Evolutionary conservation across 2,329 filamentous ascomycete species (phyloP).

Genomic region (Cordyceps pruinosa): DNA sequence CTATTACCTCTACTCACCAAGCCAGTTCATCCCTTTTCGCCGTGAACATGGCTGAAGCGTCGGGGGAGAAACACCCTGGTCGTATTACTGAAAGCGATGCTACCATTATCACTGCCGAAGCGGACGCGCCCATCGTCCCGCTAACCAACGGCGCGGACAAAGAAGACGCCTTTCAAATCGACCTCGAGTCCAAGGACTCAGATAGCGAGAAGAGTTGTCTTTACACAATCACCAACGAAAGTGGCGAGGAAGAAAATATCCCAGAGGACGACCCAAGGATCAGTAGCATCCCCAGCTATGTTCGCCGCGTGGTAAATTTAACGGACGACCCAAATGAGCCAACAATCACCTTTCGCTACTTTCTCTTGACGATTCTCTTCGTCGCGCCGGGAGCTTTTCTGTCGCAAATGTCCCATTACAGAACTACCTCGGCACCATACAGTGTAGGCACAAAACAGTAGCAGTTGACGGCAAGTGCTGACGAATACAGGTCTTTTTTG

Average conservation of each 20-base stretch:
- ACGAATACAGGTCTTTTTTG: slow-evolving; percentile 39
- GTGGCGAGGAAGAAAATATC: slow-evolving; percentile 22
- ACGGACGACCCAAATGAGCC: slow-evolving; percentile 48
- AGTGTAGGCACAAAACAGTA: slow-evolving; percentile 31
- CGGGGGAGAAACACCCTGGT: background rate
- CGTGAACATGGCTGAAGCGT: background rate
- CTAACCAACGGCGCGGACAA: background rate
- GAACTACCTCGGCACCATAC: slow-evolving; percentile 51
- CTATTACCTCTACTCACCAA: no score
- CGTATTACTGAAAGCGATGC: slow-evolving; percentile 6
- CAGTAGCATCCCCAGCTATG: slow-evolving; percentile 45
- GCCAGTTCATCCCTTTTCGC: no score
- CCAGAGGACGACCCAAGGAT: slow-evolving; percentile 44
- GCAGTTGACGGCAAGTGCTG: background rate
- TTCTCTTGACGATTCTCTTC: slow-evolving; percentile 47
- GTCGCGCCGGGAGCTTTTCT: slow-evolving; percentile 51
- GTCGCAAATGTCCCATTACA: slow-evolving; percentile 48
- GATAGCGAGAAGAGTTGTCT: background rate
- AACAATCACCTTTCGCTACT: slow-evolving; percentile 54
- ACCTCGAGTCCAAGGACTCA: slow-evolving; percentile 8
- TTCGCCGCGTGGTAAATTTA: slow-evolving; percentile 50
- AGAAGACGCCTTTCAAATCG: background rate
- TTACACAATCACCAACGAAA: slow-evolving; percentile 7
- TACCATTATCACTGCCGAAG: slow-evolving; percentile 1
- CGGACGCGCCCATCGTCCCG: slow-evolving; percentile 1